Evolutionary conservation across 805 yeast species (phyloP).

Genomic region (Candida krabiensis): DNA sequence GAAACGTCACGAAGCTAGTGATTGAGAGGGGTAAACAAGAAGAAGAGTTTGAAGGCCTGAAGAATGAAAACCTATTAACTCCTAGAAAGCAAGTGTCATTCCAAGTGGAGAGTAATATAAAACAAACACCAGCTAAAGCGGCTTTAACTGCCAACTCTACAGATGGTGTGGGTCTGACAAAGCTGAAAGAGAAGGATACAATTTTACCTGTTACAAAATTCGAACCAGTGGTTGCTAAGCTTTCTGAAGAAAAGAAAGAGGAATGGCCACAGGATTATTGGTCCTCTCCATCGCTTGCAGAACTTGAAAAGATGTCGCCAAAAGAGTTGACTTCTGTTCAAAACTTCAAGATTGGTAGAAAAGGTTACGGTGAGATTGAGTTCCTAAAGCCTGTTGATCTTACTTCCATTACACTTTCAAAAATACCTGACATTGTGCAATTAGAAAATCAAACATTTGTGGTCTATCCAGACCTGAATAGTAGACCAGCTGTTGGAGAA

Average conservation of each 20-base stretch:
- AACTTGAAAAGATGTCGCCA: constrained; percentile 57
- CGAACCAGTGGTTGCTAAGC: neutral
- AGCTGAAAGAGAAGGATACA: too few relatives aligned
- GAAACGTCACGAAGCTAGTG: constrained; percentile 51
- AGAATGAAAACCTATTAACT: constrained; percentile 16
- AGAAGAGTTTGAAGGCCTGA: constrained; percentile 23
- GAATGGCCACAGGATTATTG: constrained; percentile 69
- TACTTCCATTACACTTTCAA: constrained; percentile 60
- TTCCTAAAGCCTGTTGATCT: constrained; percentile 84
- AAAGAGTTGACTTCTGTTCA: constrained; percentile 63
- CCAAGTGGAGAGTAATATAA: constrained; percentile 12
- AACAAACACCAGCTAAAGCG: constrained; percentile 7
- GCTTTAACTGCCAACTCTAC: constrained; percentile 1
- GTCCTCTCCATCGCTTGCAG: constrained; percentile 74
- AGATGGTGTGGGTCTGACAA: neutral
- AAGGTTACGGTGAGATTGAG: constrained; percentile 72
- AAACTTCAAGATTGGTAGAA: constrained; percentile 75
- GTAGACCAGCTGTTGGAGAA: constrained; percentile 66
- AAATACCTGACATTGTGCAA: constrained; percentile 64
- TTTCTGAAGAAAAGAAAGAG: neutral
- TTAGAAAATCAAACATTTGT: constrained; percentile 61
- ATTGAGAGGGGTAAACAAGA: constrained; percentile 42
- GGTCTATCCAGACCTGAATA: constrained; percentile 68
- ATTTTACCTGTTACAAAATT: neutral
- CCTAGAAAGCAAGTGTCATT: constrained; percentile 37